phyloP scores from a whole-genome alignment of 805 yeast genomes.

The Hanseniaspora vineae region DNA sequence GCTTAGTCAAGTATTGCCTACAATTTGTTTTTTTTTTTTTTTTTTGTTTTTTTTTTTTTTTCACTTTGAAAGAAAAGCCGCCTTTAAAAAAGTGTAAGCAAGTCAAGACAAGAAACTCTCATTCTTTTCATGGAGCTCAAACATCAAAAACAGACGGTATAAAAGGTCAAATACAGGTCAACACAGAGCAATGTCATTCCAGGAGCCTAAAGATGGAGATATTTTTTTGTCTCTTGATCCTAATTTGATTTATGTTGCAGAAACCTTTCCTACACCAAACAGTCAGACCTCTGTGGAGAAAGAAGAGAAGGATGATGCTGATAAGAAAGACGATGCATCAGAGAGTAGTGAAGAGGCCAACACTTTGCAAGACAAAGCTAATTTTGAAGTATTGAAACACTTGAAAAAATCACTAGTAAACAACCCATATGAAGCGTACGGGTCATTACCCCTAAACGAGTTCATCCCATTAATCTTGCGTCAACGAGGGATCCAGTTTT shows the following conservation, averaged over 20 bases:
- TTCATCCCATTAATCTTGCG: conserved; percentile 45
- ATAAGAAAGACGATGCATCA: neutral
- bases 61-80: neutral
- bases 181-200: neutral
- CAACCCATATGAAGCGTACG: conserved; percentile 22
- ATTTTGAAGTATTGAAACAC: neutral
- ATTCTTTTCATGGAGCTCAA: too few species aligned
- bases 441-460: conserved; percentile 34
- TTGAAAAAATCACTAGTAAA: conserved; percentile 10
- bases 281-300: conserved; percentile 1
- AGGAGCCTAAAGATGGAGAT: neutral
- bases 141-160: neutral
- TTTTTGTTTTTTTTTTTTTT: neutral
- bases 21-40: too few species aligned
- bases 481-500: conserved; percentile 38
- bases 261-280: neutral
- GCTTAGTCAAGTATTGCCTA: too few species aligned
- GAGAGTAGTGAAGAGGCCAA: neutral
- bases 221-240: conserved; percentile 24
- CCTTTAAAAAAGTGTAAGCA: too few species aligned
- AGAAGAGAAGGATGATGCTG: conserved; percentile 2
- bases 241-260: conserved; percentile 14
- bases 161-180: neutral
- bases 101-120: too few species aligned
- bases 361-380: neutral